Base-by-base conservation (phyloP, 129 eudicot genomes). In the Centella asiatica region DNA sequence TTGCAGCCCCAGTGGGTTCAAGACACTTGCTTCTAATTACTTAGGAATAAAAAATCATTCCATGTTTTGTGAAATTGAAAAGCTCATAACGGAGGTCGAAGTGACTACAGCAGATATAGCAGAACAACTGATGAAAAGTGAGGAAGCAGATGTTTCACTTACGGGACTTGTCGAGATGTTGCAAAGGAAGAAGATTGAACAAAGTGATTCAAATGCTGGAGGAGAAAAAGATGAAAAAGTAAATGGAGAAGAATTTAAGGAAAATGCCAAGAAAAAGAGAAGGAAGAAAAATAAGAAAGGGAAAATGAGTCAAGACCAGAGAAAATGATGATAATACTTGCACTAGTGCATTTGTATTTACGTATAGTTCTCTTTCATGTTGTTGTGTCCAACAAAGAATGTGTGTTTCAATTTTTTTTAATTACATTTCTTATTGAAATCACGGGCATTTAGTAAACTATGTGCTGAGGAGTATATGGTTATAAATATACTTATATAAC, bases 51-150 rank as follows among this genome's bases (percentile, higher is more conserved):
- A 66, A 3, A 45, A 62, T n/a, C 83, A 81, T 40, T 0, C 2
- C 0, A 29, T 69, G 32, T 81, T 81, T 20, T 8, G 14, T 34
- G 78, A 81, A 20, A 64, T 81, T 20, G 87, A 77, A 31, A 58
- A 67, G 24, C 42, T 77, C 29, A 57, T 81, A 3, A 7, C 19
- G 7, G 42, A 39, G 36, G 70, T 66, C 2, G 60, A 70, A 25
- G 78, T 49, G 2, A 81, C 83, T 1, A 78, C 83, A 0, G 87
- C 87, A 51, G 80, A 81, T 37, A 73, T 81, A 5, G 87, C 83
- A 4, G 87, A 77, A 59, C 65, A 81, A 44, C 77, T 81, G 22
- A 66, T 81, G 69, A 81, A 77, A 62, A 22, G 62, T 33, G 78
- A 81, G 32, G 81, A 77, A 0, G 40, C 60, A n/a, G 70, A 77